Percentiles rank a stretch among this genome's conserved stretches.
phyloP scores from a whole-genome alignment of 139 green algal species.

The Volvox africanus region DNA sequence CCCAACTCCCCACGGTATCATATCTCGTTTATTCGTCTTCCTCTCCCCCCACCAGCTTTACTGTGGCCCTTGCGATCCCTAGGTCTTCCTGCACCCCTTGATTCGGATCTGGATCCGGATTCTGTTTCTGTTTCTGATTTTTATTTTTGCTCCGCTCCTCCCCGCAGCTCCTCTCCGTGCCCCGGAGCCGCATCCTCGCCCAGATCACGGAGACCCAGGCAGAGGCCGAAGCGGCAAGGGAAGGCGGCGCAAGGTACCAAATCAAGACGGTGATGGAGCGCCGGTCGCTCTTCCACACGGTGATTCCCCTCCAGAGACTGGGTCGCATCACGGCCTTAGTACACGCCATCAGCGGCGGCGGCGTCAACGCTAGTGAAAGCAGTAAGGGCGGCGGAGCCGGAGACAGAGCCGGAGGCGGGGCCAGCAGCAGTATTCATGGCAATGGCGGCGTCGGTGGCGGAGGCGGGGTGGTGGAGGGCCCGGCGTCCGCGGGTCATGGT shows the following conservation, averaged over 20 bases:
- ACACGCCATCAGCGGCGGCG: not conserved
- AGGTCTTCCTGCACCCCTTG: too few relatives aligned
- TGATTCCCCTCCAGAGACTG: not conserved
- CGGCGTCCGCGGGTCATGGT: not conserved
- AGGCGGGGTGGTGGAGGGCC: not conserved
- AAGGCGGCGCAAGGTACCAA: not conserved
- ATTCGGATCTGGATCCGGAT: too few relatives aligned
- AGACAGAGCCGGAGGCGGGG: not conserved
- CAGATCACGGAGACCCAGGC: not conserved
- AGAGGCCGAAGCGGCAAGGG: not conserved
- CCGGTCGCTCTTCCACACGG: not conserved
- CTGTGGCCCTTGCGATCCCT: too few relatives aligned
- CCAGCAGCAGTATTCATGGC: not conserved
- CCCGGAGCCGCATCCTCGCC: not conserved
- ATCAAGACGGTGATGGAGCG: not conserved
- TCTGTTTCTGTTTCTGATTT: too few relatives aligned
- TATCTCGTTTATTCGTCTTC: too few relatives aligned
- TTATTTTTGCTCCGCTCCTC: too few relatives aligned
- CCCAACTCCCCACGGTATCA: too few relatives aligned
- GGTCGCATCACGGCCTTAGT: not conserved
- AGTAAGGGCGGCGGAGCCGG: not conserved
- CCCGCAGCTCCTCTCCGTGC: slow-evolving; percentile 31
- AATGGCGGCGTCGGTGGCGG: not conserved
- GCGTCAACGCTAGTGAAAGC: not conserved
- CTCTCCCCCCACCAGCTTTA: too few relatives aligned